Percentiles rank a stretch among this genome's conserved stretches.
These are phyloP conservation scores for Heterococcus sp. DNA, from an alignment of 108 stramenopile genomes.

Conservation along the genomic window DNA sequence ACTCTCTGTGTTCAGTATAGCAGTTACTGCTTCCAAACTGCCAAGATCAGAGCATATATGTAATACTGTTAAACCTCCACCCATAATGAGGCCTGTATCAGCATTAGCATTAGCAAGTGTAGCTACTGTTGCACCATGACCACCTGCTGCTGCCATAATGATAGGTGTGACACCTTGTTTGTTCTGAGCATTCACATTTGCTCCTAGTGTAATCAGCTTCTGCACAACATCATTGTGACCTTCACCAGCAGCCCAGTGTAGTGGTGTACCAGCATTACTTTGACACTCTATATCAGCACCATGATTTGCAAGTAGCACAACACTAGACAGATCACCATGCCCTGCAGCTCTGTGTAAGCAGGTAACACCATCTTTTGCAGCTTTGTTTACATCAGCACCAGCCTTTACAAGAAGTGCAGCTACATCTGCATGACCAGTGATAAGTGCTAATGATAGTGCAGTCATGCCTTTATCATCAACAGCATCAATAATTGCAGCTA, in stretches of 20 bases:
- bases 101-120: conserved; percentile 49
- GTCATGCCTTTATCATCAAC: conserved; percentile 44
- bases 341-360: conserved; percentile 52
- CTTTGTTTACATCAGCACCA: conserved; percentile 42
- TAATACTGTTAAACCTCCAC: conserved; percentile 49
- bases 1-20: too few species aligned
- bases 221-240: conserved; percentile 18
- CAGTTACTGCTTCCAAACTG: conserved; percentile 2
- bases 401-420: conserved; percentile 13
- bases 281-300: conserved; percentile 44
- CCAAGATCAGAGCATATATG: conserved; percentile 57
- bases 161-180: conserved; percentile 48
- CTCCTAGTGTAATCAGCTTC: conserved; percentile 35
- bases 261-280: conserved; percentile 46
- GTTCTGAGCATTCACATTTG: conserved; percentile 40
- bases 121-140: conserved; percentile 32
- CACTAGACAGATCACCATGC: conserved; percentile 35
- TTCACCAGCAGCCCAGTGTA: conserved; percentile 60
- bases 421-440: conserved; percentile 9
- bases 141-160: conserved; percentile 54
- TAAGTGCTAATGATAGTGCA: conserved; percentile 25
- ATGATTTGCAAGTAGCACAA: conserved; percentile 14
- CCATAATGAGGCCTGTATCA: conserved; percentile 47
- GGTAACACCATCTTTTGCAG: conserved; percentile 47
- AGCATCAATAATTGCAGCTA: not conserved